These are phyloP conservation scores for Tulasnella sp. DNA, from an alignment of 768 basidiomycete species.

Conservation along the genomic window DNA sequence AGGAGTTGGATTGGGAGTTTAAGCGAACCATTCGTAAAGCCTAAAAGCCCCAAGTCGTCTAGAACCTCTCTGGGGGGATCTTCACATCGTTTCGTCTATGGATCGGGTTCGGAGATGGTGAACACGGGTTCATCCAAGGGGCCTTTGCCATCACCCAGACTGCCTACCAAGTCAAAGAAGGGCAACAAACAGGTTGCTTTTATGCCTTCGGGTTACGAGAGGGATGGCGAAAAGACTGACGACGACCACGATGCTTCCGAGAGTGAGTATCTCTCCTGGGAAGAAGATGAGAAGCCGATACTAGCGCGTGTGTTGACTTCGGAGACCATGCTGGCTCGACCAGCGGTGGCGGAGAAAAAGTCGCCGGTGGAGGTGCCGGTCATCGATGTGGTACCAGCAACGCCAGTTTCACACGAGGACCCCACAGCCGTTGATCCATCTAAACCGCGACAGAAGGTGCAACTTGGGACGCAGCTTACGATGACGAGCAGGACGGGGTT, in stretches of 20 bases:
- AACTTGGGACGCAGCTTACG: slow-evolving; percentile 79
- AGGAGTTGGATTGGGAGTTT: slow-evolving; percentile 41
- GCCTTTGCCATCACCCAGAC: not conserved
- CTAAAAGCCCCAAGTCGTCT: slow-evolving; percentile 6
- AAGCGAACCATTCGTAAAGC: slow-evolving; percentile 19
- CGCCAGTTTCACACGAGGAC: slow-evolving; percentile 14
- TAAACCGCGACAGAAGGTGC: slow-evolving; percentile 29
- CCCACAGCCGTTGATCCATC: not conserved
- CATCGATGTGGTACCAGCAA: slow-evolving; percentile 36
- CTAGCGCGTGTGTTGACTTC: slow-evolving; percentile 14
- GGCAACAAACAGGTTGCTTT: slow-evolving; percentile 3
- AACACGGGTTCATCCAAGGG: not conserved
- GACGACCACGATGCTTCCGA: slow-evolving; percentile 9
- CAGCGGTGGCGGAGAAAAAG: slow-evolving; percentile 1
- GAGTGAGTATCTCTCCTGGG: slow-evolving; percentile 3
- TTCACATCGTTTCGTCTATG: not conserved
- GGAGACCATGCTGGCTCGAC: slow-evolving; percentile 7
- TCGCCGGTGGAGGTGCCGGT: slow-evolving; percentile 25
- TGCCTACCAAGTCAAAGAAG: not conserved
- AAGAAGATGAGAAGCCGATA: slow-evolving; percentile 19
- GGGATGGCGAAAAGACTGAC: slow-evolving; percentile 5
- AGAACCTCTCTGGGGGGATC: not conserved
- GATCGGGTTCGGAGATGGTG: not conserved
- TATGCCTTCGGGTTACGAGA: slow-evolving; percentile 5
- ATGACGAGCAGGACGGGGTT: slow-evolving; percentile 94